Base-by-base conservation (phyloP, 192 early-diverging fungal genomes). In the Allomyces javanicus region DNA sequence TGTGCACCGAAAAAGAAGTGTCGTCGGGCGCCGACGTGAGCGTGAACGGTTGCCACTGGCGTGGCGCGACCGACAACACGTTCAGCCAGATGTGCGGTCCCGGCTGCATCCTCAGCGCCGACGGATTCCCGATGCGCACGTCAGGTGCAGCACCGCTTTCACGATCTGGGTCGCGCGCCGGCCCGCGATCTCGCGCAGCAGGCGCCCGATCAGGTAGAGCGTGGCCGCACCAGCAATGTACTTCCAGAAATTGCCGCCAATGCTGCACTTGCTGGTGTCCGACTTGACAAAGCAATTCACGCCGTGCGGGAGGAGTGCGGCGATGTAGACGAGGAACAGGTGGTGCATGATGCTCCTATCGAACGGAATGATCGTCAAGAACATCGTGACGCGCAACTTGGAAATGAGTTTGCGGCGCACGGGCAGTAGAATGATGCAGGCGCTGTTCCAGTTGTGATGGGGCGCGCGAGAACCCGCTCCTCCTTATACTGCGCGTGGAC, bases 1-100 rank as follows among this genome's bases (percentile, higher is more conserved):
- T 86, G 67, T 90, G 88, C 44, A 90, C 69, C 4, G 83, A 85
- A 24, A 88, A 69, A 61, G 84, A 88, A 66, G 82, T 79, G 67
- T 90, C 88, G 70, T 89, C 77, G 10, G 88, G 88, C 22, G 86
- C 84, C 25, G 86, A 89, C 22, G 88, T 90, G 62, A 90, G 76
- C 12, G 88, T 90, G 74, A 90, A 90, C 4, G 88, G 88, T 65
- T 90, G 88, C 88, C 88, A 89, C 72, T 89, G 81, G 72, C 80
- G 78, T 33, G 76, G 72, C 66, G 80, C 79, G 63, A 89, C 80
- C 43, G 86, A 85, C 1, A 87, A 87, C 64, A 86, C 89, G 72
- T 75, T 81, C 45, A 90, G 61, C 66, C 85, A 90, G 55, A 90
- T 83, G 69, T 90, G 90, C 78, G 90, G 89, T 24, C 89, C 89